These are phyloP conservation scores for Daedaleopsis sinensis DNA, from an alignment of 768 basidiomycete species.

Conservation along the genomic window DNA sequence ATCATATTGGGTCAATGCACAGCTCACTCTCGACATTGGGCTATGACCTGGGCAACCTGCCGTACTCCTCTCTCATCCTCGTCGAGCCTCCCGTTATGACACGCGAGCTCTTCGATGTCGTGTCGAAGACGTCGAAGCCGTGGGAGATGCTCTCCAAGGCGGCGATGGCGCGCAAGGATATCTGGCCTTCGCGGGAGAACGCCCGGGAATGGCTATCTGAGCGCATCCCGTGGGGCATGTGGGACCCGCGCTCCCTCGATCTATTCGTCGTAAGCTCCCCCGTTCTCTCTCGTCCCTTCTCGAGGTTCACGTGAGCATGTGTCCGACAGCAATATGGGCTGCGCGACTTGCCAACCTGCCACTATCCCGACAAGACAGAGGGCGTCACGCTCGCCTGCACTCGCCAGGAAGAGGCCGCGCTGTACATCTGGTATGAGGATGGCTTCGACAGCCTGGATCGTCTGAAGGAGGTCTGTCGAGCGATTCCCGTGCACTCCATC, in stretches of 20 bases:
- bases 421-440: conserved; percentile 21
- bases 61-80: conserved; percentile 9
- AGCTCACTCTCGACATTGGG: not conserved
- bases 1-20: not conserved
- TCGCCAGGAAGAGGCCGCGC: conserved; percentile 22
- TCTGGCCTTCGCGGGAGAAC: conserved; percentile 2
- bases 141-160: not conserved
- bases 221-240: conserved; percentile 11
- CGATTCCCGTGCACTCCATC: conserved; percentile 24
- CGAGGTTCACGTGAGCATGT: not conserved
- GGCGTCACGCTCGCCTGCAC: conserved; percentile 29
- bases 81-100: conserved; percentile 19
- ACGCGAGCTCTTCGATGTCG: not conserved
- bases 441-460: conserved; percentile 5
- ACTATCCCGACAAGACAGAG: conserved; percentile 24
- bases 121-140: conserved; percentile 1
- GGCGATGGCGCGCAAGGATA: conserved; percentile 1
- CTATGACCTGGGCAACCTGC: not conserved
- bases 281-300: not conserved
- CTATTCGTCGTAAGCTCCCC: conserved; percentile 7
- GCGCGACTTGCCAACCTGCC: conserved; percentile 22
- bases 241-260: conserved; percentile 7
- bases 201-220: conserved; percentile 9
- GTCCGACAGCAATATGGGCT: conserved; percentile 12
- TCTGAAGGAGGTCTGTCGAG: conserved; percentile 12